These are phyloP conservation scores for Collybia sordida DNA, from an alignment of 768 basidiomycete genomes.

Conservation along the genomic window DNA sequence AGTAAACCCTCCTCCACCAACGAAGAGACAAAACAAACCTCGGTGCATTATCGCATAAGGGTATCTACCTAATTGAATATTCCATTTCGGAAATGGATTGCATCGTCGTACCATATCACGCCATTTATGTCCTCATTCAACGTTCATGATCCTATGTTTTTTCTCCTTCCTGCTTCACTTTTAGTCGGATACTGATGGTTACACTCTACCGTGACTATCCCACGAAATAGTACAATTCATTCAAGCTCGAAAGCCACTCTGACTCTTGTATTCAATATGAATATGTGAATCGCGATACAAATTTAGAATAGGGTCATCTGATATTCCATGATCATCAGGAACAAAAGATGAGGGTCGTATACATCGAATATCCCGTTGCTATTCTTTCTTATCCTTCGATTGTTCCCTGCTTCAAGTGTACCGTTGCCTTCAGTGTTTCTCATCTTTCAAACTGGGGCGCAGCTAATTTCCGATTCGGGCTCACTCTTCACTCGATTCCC, in stretches of 20 bases:
- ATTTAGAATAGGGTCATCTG: not conserved
- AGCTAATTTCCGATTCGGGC: conserved; percentile 1
- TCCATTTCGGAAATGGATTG: conserved; percentile 25
- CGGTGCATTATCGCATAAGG: conserved; percentile 74
- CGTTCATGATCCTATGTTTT: conserved; percentile 61
- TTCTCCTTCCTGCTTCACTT: conserved; percentile 18
- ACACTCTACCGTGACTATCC: not conserved
- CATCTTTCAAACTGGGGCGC: conserved; percentile 6
- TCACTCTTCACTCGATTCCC: too few relatives aligned
- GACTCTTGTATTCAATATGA: conserved; percentile 3
- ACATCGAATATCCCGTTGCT: not conserved
- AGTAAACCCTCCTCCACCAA: conserved; percentile 78
- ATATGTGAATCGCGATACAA: not conserved
- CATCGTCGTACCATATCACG: conserved; percentile 46
- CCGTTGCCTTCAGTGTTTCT: conserved; percentile 3
- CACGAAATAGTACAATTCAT: not conserved
- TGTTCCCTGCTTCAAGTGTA: conserved; percentile 1
- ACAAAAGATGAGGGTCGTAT: conserved; percentile 12
- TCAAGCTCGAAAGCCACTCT: not conserved
- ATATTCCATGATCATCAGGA: conserved; percentile 12
- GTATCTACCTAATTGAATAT: conserved; percentile 21
- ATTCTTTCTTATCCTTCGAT: conserved; percentile 2
- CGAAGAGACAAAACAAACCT: conserved; percentile 47
- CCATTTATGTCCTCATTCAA: conserved; percentile 70
- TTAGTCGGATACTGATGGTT: conserved; percentile 19